phyloP scores from a whole-genome alignment of 305 asterid species.

The Striga hermonthica region DNA sequence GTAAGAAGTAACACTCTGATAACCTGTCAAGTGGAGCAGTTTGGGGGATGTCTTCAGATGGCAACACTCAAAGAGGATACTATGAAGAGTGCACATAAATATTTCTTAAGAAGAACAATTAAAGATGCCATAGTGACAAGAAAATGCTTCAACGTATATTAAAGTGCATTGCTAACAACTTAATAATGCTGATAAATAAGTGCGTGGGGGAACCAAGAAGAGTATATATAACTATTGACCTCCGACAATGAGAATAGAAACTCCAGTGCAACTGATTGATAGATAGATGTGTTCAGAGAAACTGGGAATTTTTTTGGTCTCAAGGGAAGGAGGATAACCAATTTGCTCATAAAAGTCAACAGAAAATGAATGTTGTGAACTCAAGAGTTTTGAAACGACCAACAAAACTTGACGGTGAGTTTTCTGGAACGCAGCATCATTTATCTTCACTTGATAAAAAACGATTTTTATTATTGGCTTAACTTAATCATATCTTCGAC shows the following conservation, averaged over 20 bases:
- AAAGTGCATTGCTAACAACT: constrained; percentile 21
- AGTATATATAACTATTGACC: constrained; percentile 6
- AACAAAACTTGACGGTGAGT: too few species aligned
- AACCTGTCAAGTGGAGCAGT: neutral
- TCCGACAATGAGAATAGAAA: constrained; percentile 5
- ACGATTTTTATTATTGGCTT: too few species aligned
- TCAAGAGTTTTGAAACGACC: too few species aligned
- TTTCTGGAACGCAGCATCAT: too few species aligned
- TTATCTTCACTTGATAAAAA: too few species aligned
- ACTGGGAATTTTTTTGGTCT: constrained; percentile 8
- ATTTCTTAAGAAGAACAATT: constrained; percentile 23
- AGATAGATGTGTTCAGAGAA: constrained; percentile 10
- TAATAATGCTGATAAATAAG: constrained; percentile 24
- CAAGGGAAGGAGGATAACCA: neutral
- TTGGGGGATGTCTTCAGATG: constrained; percentile 11
- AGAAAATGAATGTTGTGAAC: too few species aligned
- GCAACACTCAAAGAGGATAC: constrained; percentile 20
- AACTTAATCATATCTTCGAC: too few species aligned
- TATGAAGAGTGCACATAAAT: constrained; percentile 16
- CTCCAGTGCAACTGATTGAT: constrained; percentile 13
- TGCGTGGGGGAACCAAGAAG: constrained; percentile 1
- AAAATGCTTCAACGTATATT: constrained; percentile 15
- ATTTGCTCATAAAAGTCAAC: neutral
- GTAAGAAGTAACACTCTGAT: constrained; percentile 24
- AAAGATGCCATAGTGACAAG: constrained; percentile 6